Conservation (phyloP, 805 yeast species). For the Myxozyma geophila region DNA sequence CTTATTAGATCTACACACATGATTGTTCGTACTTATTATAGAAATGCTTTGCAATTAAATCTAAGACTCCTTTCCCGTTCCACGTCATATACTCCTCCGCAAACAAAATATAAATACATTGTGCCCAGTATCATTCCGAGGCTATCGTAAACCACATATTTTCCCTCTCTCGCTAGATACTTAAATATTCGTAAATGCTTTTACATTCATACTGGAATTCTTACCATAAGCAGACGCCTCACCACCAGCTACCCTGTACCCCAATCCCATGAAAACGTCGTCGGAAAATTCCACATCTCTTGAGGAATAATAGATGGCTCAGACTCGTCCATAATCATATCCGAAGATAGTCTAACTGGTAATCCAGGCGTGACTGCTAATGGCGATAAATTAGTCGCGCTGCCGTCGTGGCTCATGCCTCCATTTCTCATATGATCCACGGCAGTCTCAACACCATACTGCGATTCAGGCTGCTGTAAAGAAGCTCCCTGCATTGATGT, state of each 20-base stretch:
- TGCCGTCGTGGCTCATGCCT: background rate
- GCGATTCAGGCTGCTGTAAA: background rate
- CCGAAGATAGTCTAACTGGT: background rate
- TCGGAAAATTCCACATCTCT: conserved; percentile 30
- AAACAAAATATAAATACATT: no score
- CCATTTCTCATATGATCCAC: background rate
- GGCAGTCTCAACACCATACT: background rate
- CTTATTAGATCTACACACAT: no score
- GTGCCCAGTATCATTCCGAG: no score
- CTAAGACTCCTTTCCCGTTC: no score
- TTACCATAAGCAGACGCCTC: background rate
- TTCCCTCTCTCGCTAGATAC: no score
- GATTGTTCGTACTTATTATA: no score
- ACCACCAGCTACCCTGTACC: conserved; percentile 8
- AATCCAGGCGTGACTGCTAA: background rate
- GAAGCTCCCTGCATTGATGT: background rate
- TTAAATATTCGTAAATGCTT: no score
- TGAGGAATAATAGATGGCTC: conserved; percentile 29
- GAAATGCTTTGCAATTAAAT: no score
- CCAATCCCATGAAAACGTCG: conserved; percentile 28
- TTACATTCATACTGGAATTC: background rate
- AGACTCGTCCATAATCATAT: background rate
- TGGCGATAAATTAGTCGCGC: background rate
- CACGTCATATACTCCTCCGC: no score
- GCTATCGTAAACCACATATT: no score